A percentile compares a stretch with the other conserved stretches of the same genome.
These are phyloP conservation scores for Carex cristatella DNA, from an alignment of 176 grass and related monocot species.

Conservation along the genomic window DNA sequence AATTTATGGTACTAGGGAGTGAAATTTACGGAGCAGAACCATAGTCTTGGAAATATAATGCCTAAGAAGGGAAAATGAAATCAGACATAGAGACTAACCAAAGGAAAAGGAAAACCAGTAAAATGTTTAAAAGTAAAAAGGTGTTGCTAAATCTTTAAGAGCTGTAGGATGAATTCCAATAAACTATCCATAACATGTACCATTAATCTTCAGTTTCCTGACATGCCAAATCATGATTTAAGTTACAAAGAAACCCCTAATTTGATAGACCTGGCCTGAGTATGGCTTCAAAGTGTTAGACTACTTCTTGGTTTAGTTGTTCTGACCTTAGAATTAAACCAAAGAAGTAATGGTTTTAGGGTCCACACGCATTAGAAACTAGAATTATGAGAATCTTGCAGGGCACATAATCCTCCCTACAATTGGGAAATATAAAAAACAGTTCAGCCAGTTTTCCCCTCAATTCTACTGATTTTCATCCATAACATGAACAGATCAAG, in stretches of 20 bases:
- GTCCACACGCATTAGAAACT: neutral
- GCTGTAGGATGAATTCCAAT: neutral
- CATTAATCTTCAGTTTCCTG: neutral
- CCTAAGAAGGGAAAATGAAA: slow-evolving; percentile 16
- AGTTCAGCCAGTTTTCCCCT: neutral
- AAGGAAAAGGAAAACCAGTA: slow-evolving; percentile 4
- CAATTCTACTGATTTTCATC: neutral
- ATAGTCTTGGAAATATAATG: slow-evolving; percentile 17
- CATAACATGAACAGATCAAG: slow-evolving; percentile 2
- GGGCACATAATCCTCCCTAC: neutral
- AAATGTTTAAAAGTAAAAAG: neutral
- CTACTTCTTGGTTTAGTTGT: neutral
- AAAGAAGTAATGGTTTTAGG: neutral
- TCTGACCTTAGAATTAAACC: neutral
- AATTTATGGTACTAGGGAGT: slow-evolving; percentile 22
- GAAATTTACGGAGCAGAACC: neutral
- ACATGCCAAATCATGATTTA: neutral
- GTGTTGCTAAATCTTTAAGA: neutral
- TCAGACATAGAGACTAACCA: neutral
- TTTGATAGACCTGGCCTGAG: neutral
- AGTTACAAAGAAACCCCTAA: neutral
- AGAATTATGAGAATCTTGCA: slow-evolving; percentile 5
- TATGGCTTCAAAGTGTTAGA: slow-evolving; percentile 1
- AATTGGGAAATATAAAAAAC: neutral
- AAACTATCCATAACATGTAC: neutral